Base-by-base conservation (phyloP, 495 filamentous ascomycete genomes). In the Hypoxylon fragiforme region DNA sequence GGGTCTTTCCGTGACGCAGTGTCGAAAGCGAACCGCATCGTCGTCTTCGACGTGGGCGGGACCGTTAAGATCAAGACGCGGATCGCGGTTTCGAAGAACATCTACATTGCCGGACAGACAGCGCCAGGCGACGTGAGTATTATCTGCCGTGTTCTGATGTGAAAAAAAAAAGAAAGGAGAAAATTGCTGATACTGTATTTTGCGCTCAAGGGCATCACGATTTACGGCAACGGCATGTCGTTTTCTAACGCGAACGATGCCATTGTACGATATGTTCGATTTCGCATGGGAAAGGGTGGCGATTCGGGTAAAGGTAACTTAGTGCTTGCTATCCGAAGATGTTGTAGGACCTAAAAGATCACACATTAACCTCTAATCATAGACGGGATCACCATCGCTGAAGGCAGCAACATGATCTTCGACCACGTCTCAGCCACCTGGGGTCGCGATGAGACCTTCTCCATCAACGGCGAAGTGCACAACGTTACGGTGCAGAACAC, bases 1-100 rank as follows among this genome's bases (percentile, higher is more conserved):
- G 71, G 73, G 2, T 76, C 73, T 4, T 68, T 76, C 43, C 67
- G 70, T 8, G 72, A 74, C 51, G 71, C 72, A 3, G 72, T 75
- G 44, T 68, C 65, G 30, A 35, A 49, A 15, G 61, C 68, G 0
- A 68, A 72, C 37, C 68, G 68, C 7, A 73, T 64, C 6, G 57
- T 76, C 9, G 65, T 73, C 12, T 73, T 76, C 45, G 68, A 66
- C 16, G 70, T 75, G 1, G 63, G 72, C 16, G 72, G 73, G 8
- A 69, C 67, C 2, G 70, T 74, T 21, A 63, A 68, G 12, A 65
- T 74, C 24, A 41, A 35, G 2, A 62, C 47, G 2, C 51, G 68
- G 2, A 57, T 73, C 20, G 63, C 65, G 7, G 64, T 73, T 7
- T 70, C 67, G 7, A 65, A 64, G 34, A 57, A 65, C 40, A 60